Base-by-base conservation (phyloP, 768 basidiomycete species). In the Lactifluus hygrophoroides region DNA sequence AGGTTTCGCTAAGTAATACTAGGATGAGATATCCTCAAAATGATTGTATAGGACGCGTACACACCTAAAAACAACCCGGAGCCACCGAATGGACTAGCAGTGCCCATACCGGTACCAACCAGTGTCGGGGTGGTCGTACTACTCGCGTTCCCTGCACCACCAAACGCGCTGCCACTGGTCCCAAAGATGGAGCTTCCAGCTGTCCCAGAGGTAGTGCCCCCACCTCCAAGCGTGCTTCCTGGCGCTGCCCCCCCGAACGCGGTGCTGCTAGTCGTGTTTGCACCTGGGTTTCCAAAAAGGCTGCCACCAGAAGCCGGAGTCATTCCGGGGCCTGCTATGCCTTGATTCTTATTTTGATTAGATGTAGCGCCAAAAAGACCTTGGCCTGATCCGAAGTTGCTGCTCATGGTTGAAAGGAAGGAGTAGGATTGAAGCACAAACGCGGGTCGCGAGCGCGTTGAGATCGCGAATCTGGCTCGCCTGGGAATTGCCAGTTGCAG, bases 201-300 rank as follows among this genome's bases (percentile, higher is more conserved):
- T 16, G 59, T 25, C 35, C 43, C 59, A 27, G 54, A 10, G 17
- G 53, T 0, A 3, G 32, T 28, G 4, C 43, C 42, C 9, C 43
- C 21, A 10, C 25, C 35, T 40, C 42, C 9, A 30, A 23, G 27
- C 17, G 43, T 25, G 49, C 35, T 45, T 19, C 58, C 44, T 9
- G 54, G 17, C 1, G 37, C 59, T 5, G 32, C 17, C 5, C 56
- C 51, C 16, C 60, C 60, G 23, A 61, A 62, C 52, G 47, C 46
- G 23, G 46, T 40, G 44, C 40, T 50, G 38, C 2, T 59, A 27
- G 63, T 50, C 45, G 63, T 62, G 51, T 59, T 58, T 44, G 62
- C 60, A 6, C 64, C 60, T 1, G 64, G 47, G 23, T 63, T 57
- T 7, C 62, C 66, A 34, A 67, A 62, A 27, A 59, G 28, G 19